Base-by-base conservation (phyloP, 257 asterid species). In the Gentiana straminea region DNA sequence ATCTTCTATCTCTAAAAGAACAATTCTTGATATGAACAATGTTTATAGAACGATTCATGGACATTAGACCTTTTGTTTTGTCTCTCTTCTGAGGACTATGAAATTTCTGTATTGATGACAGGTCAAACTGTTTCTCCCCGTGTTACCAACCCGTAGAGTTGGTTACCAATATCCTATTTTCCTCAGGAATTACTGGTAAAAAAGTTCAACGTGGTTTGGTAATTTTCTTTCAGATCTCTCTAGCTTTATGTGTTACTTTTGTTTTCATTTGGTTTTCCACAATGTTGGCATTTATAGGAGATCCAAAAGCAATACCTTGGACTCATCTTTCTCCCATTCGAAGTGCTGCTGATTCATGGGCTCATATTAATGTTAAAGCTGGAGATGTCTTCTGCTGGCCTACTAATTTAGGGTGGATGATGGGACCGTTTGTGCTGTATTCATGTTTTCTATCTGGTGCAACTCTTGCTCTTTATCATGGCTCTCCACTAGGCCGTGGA, bases 271-370 rank as follows among this genome's bases (percentile, higher is more conserved):
- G 13, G 3, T 61, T 32, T 12, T 46, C 35, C 9, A 55, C 52
- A 51, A 52, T 57, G 6, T 59, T 54, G 52, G 55, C 15, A 41
- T 65, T 35, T 4, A 66, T 76, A 90, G 98, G 96, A 61, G 98
- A 90, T 45, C 96, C 98, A 52, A 90, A 90, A 76, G 98, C 96
- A 55, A 82, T 90, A 67, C 95, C 94, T 35, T 90, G 96, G 98
- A 82, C 96, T 45, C 98, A 86, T 33, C 86, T 81, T 71, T 79
- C 92, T 73, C 95, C 98, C 32, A 86, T 90, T 57, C 81, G 98
- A 24, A 66, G 80, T 52, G 86, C 86, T 75, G 82, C 96, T 57
- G 98, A 90, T 71, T 52, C 95, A 46, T 90, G 95, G 96, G 66
- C 83, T 46, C 92, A 79, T 69, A 39, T 62, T 33, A 77, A 77